Percentiles rank a stretch among this genome's conserved stretches.
These are phyloP conservation scores for Stephania japonica DNA, from an alignment of 164 flowering plant genomes.

Conservation along the genomic window DNA sequence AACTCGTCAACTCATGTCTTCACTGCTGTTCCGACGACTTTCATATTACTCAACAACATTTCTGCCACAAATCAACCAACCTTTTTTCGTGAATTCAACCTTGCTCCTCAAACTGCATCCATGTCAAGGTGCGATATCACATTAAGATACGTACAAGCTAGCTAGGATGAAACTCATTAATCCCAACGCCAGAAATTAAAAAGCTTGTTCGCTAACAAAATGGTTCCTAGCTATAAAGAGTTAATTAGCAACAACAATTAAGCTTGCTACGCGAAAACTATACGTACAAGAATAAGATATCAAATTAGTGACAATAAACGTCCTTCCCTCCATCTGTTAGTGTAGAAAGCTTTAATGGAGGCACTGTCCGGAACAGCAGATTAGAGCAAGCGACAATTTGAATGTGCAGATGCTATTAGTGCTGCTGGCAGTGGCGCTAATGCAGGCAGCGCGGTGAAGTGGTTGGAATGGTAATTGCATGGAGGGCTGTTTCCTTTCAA, in stretches of 20 bases:
- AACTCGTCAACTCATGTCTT: too few relatives aligned
- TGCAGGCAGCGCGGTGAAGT: background rate
- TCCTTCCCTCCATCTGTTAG: too few relatives aligned
- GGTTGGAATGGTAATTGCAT: background rate
- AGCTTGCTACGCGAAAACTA: background rate
- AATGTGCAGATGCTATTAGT: background rate
- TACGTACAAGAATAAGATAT: background rate
- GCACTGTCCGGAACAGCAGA: background rate
- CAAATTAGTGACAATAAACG: background rate
- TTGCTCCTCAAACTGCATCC: too few relatives aligned
- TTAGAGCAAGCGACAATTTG: background rate
- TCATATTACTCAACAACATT: too few relatives aligned
- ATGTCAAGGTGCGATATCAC: too few relatives aligned
- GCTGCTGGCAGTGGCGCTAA: background rate
- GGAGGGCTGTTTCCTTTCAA: background rate
- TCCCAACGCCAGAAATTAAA: too few relatives aligned
- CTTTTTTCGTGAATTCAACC: too few relatives aligned
- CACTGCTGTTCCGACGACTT: too few relatives aligned
- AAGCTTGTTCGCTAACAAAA: too few relatives aligned
- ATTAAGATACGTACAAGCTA: too few relatives aligned
- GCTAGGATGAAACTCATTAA: too few relatives aligned
- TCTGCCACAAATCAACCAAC: too few relatives aligned
- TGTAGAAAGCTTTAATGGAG: background rate
- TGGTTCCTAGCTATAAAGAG: background rate
- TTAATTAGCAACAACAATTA: background rate